Evolutionary conservation across 179 eudicot genomes (phyloP).

Genomic region (Sideroxylon spinosum): DNA sequence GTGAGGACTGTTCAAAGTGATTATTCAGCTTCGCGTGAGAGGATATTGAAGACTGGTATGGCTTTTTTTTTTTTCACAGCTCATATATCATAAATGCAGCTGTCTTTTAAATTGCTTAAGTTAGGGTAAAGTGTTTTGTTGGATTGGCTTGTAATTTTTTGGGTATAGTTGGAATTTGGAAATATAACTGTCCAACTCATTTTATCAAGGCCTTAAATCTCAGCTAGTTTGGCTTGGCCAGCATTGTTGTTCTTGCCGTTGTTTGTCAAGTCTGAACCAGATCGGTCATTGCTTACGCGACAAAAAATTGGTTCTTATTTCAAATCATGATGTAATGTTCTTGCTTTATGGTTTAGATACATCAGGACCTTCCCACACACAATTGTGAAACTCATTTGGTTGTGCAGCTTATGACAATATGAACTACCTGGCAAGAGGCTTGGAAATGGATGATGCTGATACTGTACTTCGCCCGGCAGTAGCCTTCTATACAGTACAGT

Average conservation of each 20-base stretch:
- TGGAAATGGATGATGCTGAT: conserved; percentile 51
- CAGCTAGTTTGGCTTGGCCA: neutral
- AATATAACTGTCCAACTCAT: neutral
- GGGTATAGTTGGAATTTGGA: neutral
- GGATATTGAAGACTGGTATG: conserved; percentile 58
- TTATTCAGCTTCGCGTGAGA: conserved; percentile 53
- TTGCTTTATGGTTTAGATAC: neutral
- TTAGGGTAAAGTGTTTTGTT: neutral
- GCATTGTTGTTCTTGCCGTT: neutral
- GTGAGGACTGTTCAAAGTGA: conserved; percentile 48
- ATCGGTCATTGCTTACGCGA: neutral
- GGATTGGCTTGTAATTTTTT: neutral
- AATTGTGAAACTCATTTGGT: neutral
- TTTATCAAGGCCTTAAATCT: neutral
- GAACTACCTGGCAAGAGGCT: conserved; percentile 28
- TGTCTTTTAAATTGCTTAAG: neutral
- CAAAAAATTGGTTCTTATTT: neutral
- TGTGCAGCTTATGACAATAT: conserved; percentile 38
- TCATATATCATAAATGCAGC: neutral
- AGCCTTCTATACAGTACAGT: conserved; percentile 50
- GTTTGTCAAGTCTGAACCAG: neutral
- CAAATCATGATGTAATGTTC: neutral
- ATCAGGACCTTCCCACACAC: neutral
- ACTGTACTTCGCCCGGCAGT: conserved; percentile 39
- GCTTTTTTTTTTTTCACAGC: neutral